Percentiles rank a stretch among this genome's conserved stretches.
Evolutionary conservation across 768 basidiomycete species (phyloP).

Genomic region (Leccinum rimulosum): DNA sequence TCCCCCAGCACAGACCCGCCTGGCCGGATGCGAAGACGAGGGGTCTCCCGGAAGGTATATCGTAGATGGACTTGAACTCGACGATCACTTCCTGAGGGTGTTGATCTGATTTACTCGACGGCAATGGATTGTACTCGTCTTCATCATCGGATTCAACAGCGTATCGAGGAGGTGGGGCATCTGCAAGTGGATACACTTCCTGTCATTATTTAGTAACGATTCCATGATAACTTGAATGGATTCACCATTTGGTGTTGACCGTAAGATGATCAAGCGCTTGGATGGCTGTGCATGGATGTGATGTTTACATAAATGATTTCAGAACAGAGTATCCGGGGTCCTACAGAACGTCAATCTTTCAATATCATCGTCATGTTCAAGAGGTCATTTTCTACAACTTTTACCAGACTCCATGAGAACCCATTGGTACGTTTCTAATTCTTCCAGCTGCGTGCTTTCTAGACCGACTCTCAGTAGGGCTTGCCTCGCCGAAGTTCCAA

Average conservation of each 20-base stretch:
- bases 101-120: constrained; percentile 7
- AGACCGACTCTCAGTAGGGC: constrained; percentile 31
- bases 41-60: constrained; percentile 20
- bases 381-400: constrained; percentile 20
- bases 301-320: no score
- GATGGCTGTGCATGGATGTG: not conserved
- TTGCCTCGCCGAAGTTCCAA: constrained; percentile 27
- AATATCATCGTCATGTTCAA: constrained; percentile 7
- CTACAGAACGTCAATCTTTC: no score
- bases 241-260: constrained; percentile 15
- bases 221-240: not conserved
- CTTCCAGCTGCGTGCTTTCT: constrained; percentile 1
- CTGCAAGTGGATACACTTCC: constrained; percentile 57
- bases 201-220: constrained; percentile 18
- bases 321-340: constrained; percentile 7
- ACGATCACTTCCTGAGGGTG: constrained; percentile 24
- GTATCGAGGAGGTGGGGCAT: constrained; percentile 56
- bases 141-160: constrained; percentile 69
- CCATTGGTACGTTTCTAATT: constrained; percentile 44
- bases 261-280: not conserved
- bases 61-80: constrained; percentile 38
- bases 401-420: constrained; percentile 44
- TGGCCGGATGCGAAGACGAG: constrained; percentile 49
- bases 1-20: constrained; percentile 49
- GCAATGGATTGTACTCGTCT: constrained; percentile 53